Percentiles rank a stretch among this genome's conserved stretches.
Evolutionary conservation across 2,329 filamentous ascomycete genomes (phyloP).

Genomic region (Nakataea oryzae): DNA sequence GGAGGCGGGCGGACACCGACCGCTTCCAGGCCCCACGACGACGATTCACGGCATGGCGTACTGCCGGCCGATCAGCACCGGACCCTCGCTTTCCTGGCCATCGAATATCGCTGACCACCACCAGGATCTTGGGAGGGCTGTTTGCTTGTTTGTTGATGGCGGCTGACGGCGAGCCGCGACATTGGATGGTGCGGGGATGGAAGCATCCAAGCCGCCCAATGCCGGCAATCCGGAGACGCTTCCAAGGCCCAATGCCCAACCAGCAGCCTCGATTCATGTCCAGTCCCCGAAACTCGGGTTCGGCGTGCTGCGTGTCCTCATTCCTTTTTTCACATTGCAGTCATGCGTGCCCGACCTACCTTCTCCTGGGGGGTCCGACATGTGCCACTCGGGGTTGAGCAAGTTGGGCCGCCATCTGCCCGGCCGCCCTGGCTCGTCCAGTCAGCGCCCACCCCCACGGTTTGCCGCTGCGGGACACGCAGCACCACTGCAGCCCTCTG

Average conservation of each 20-base stretch:
- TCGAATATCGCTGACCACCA: neutral
- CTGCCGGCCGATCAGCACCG: neutral
- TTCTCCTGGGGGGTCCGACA: neutral
- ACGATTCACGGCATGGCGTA: neutral
- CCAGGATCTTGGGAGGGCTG: neutral
- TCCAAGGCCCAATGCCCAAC: neutral
- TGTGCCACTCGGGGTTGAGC: neutral
- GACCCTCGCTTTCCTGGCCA: neutral
- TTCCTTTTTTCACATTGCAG: neutral
- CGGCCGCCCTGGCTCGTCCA: neutral
- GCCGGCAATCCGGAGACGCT: neutral
- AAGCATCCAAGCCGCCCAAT: neutral
- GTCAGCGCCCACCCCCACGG: neutral
- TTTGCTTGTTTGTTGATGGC: neutral
- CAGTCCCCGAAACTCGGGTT: neutral
- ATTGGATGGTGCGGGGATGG: neutral
- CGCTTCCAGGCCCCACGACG: neutral
- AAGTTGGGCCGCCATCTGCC: neutral
- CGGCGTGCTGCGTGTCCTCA: neutral
- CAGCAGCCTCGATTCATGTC: neutral
- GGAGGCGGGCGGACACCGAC: neutral
- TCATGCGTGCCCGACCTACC: neutral
- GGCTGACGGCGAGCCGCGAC: neutral
- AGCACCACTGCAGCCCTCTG: neutral
- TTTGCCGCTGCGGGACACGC: neutral